Evolutionary conservation across 164 flowering plant species (phyloP), one percentile per base, ranked within the genome.

Genomic region (Houttuynia cordata): DNA sequence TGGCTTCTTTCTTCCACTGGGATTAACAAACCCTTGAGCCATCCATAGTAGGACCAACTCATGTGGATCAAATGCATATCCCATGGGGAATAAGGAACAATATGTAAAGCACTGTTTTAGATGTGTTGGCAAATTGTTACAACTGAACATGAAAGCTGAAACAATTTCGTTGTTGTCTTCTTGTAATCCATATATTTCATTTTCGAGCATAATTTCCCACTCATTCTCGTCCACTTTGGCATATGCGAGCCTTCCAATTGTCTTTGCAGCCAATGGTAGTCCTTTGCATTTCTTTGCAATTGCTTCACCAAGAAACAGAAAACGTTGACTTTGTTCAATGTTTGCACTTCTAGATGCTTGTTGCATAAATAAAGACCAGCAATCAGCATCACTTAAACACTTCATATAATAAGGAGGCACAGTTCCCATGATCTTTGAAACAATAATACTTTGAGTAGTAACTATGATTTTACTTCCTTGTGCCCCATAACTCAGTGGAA

Each of bases 231-330:
- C 49, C 1, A 7, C 14, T 41, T 60, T 66, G 3, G 18, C 25
- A n/a, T 30, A 24, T 58, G 71, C 7, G 4, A 57, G 24, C 18
- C 75, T 49, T 47, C 70, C 71, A 0, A 75, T 42, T 12, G 62
- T 50, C 13, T 34, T 66, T 14, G 57, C 61, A 2, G 62, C 58
- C 58, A 68, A 51, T 25, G 75, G 70, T 10, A 63, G 40, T 0
- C 68, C 67, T 18, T 52, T 23, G 17, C 68, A 73, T 56, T 55
- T 70, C n/a, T 24, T 58, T 15, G 61, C 63, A 15, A 73, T 70
- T 25, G 70, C 62, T 42, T 66, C 51, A 10, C 73, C 73, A 15
- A 73, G 40, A 4, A 20, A n/a, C 10, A 51, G 15, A 8, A 69
- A 6, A 1, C 66, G n/a, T 13, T 53, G 56, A 51, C 47, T 10